phyloP scores from a whole-genome alignment of 768 basidiomycete species.

The Tricholoma sp. region DNA sequence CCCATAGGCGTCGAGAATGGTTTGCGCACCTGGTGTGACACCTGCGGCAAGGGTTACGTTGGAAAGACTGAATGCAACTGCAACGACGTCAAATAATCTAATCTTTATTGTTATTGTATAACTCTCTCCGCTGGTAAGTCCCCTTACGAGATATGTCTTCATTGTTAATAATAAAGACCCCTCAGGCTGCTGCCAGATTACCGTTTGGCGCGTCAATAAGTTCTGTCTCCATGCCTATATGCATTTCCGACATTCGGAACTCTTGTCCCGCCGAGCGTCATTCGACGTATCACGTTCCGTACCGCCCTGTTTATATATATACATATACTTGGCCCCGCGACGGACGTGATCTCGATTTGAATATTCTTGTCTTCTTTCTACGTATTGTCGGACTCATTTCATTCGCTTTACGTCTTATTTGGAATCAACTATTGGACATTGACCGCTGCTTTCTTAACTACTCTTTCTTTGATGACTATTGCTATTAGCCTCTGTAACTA shows the following conservation, averaged over 20 bases:
- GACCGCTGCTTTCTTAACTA: neutral
- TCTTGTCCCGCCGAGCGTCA: slow-evolving; percentile 41
- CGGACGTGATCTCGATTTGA: slow-evolving; percentile 60
- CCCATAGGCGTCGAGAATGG: slow-evolving; percentile 68
- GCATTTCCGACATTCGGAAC: slow-evolving; percentile 16
- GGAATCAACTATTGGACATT: slow-evolving; percentile 3
- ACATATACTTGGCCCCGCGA: slow-evolving; percentile 50
- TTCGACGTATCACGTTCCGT: slow-evolving; percentile 63
- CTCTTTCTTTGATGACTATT: neutral
- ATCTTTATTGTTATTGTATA: slow-evolving; percentile 7
- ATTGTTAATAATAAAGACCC: neutral
- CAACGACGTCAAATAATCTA: slow-evolving; percentile 54
- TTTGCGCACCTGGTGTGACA: slow-evolving; percentile 63
- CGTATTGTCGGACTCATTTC: slow-evolving; percentile 1
- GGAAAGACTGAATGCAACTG: slow-evolving; percentile 58
- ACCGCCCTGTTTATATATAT: slow-evolving; percentile 44
- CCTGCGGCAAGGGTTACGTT: slow-evolving; percentile 66
- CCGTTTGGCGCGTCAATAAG: slow-evolving; percentile 33
- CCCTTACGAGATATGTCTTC: neutral
- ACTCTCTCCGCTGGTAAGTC: slow-evolving; percentile 26
- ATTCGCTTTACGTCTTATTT: slow-evolving; percentile 1
- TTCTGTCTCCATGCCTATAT: slow-evolving; percentile 23
- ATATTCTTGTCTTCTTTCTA: slow-evolving; percentile 21
- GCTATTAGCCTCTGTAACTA: neutral
- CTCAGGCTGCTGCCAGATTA: slow-evolving; percentile 24